A percentile compares a stretch with the other conserved stretches of the same genome.
phyloP scores from a whole-genome alignment of 2,329 filamentous ascomycete genomes.

The Penicillium fuscoglaucum region DNA sequence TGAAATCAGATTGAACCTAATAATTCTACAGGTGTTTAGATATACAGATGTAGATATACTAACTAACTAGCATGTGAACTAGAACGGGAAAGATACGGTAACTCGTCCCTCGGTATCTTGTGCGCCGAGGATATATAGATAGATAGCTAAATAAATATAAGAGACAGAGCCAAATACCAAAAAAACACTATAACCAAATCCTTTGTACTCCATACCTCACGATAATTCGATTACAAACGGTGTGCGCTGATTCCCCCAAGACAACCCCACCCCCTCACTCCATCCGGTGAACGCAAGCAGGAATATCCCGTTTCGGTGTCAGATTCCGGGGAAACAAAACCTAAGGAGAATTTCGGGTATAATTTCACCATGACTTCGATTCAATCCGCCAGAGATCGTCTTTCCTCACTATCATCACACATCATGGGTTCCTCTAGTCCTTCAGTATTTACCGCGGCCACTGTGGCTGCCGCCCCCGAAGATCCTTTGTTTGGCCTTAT shows the following conservation, averaged over 20 bases:
- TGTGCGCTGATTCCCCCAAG: not conserved
- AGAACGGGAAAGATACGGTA: not conserved
- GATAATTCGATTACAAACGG: not conserved
- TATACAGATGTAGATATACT: not conserved
- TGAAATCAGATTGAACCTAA: not conserved
- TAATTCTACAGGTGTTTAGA: not conserved
- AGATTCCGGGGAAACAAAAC: conserved; percentile 24
- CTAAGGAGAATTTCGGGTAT: not conserved
- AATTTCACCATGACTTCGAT: conserved; percentile 23
- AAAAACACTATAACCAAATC: too few relatives aligned
- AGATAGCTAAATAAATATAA: not conserved
- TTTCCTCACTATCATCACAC: conserved; percentile 51
- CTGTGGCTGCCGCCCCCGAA: conserved; percentile 86
- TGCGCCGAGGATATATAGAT: conserved; percentile 2
- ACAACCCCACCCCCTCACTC: conserved; percentile 19
- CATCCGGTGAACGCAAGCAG: conserved; percentile 41
- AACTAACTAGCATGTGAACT: not conserved
- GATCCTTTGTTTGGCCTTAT: conserved; percentile 94
- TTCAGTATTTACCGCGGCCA: conserved; percentile 72
- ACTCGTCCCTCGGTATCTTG: conserved; percentile 1
- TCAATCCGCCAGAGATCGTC: conserved; percentile 32
- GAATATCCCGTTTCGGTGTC: conserved; percentile 27
- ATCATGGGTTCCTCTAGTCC: conserved; percentile 62
- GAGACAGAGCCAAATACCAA: not conserved
- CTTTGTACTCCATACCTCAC: too few relatives aligned